phyloP scores from a whole-genome alignment of 164 flowering plant species.

The Paratinospora sagittata region DNA sequence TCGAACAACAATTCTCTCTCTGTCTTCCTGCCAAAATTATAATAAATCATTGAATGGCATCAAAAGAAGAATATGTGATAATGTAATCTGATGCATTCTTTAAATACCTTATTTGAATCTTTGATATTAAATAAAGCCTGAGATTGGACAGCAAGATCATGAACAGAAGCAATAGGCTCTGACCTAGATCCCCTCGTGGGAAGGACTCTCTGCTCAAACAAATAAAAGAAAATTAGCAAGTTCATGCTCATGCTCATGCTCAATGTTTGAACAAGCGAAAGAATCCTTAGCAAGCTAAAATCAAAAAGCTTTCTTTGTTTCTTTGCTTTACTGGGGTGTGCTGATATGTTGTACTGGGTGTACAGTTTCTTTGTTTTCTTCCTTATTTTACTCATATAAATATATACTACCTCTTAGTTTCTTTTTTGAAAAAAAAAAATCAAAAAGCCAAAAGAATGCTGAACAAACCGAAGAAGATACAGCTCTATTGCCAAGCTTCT shows the following conservation, averaged over 20 bases:
- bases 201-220: slow-evolving; percentile 42
- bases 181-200: slow-evolving; percentile 57
- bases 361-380: no score
- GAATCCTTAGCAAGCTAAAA: neutral
- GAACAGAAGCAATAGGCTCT: slow-evolving; percentile 54
- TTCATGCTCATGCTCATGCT: no score
- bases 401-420: no score
- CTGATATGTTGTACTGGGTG: no score
- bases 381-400: no score
- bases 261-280: neutral
- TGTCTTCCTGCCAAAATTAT: slow-evolving; percentile 62
- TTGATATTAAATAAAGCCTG: slow-evolving; percentile 76
- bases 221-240: neutral
- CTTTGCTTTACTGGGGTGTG: no score
- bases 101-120: slow-evolving; percentile 87
- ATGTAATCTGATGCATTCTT: neutral
- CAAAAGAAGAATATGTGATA: neutral
- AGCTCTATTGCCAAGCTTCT: slow-evolving; percentile 59
- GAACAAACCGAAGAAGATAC: slow-evolving; percentile 51
- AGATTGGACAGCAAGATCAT: slow-evolving; percentile 77
- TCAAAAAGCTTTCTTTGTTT: no score
- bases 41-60: neutral
- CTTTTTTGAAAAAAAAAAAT: no score
- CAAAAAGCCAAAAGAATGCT: neutral
- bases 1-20: slow-evolving; percentile 83